These are phyloP conservation scores for Syzygium syzygioides DNA, from an alignment of 441 rosid species.

Conservation along the genomic window DNA sequence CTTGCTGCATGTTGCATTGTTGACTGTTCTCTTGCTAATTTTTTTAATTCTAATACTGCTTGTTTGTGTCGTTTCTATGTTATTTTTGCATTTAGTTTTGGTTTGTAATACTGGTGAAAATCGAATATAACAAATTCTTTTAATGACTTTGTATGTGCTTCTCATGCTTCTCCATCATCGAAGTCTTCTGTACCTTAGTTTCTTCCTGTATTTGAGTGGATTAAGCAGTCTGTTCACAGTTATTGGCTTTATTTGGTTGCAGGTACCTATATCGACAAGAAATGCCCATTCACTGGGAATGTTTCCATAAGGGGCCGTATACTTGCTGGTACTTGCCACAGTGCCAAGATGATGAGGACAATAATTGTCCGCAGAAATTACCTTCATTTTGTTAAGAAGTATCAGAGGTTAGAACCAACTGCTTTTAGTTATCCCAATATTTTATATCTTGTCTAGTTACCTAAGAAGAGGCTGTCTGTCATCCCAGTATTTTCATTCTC, in stretches of 20 bases:
- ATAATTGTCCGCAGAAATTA: slow-evolving; percentile 2
- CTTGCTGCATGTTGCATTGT: not conserved
- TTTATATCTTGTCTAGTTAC: not conserved
- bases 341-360: slow-evolving; percentile 7
- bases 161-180: not conserved
- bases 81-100: not conserved
- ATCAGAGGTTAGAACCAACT: not conserved
- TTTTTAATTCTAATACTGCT: not conserved
- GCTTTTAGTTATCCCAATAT: not conserved
- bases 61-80: not conserved
- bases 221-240: not conserved
- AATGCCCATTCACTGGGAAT: slow-evolving; percentile 8
- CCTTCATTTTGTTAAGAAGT: slow-evolving; percentile 5
- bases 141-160: not conserved
- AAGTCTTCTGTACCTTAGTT: not conserved
- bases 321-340: slow-evolving; percentile 10
- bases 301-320: slow-evolving; percentile 15
- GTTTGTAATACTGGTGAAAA: not conserved
- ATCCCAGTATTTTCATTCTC: not conserved
- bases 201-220: not conserved
- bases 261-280: slow-evolving; percentile 3
- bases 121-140: not conserved
- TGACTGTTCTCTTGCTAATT: too few species aligned
- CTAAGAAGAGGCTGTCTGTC: not conserved
- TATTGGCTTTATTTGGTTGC: not conserved